phyloP scores from a whole-genome alignment of 2,329 filamentous ascomycete genomes.

The Aspergillus piperis region DNA sequence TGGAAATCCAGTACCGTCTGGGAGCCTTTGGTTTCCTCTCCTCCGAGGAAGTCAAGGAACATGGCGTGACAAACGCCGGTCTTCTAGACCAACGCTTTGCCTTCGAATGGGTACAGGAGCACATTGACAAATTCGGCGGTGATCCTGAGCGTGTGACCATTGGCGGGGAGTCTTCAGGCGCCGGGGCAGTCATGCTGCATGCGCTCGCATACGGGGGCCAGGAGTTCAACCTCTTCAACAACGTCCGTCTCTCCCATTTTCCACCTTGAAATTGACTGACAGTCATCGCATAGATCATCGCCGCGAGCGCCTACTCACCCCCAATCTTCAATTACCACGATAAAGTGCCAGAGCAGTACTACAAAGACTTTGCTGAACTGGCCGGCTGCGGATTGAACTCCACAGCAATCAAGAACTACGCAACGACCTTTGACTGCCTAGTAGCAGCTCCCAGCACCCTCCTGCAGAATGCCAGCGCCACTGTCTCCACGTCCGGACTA shows the following conservation, averaged over 20 bases:
- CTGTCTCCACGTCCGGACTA: conserved; percentile 35
- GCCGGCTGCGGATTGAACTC: conserved; percentile 40
- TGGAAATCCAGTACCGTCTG: conserved; percentile 53
- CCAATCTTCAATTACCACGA: conserved; percentile 56
- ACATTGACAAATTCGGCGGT: conserved; percentile 12
- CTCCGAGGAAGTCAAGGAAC: conserved; percentile 52
- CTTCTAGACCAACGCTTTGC: conserved; percentile 16
- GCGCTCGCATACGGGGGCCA: conserved; percentile 12
- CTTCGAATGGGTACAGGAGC: conserved; percentile 14
- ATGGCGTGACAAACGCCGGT: conserved; percentile 6
- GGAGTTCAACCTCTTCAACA: conserved; percentile 20
- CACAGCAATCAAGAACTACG: conserved; percentile 16
- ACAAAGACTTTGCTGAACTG: conserved; percentile 47
- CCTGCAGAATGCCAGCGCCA: conserved; percentile 41
- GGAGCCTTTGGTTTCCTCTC: conserved; percentile 35
- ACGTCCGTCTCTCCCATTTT: conserved; percentile 18
- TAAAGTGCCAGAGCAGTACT: conserved; percentile 47
- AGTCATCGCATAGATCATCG: conserved; percentile 28
- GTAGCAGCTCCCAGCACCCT: conserved; percentile 36
- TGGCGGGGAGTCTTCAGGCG: conserved; percentile 12
- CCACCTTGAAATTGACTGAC: neutral
- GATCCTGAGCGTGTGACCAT: conserved; percentile 10
- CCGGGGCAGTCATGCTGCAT: conserved; percentile 13
- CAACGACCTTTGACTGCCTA: conserved; percentile 45
- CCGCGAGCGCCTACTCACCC: conserved; percentile 56